These are phyloP conservation scores for Penicillium roqueforti DNA, from an alignment of 495 filamentous ascomycete genomes.

Conservation along the genomic window DNA sequence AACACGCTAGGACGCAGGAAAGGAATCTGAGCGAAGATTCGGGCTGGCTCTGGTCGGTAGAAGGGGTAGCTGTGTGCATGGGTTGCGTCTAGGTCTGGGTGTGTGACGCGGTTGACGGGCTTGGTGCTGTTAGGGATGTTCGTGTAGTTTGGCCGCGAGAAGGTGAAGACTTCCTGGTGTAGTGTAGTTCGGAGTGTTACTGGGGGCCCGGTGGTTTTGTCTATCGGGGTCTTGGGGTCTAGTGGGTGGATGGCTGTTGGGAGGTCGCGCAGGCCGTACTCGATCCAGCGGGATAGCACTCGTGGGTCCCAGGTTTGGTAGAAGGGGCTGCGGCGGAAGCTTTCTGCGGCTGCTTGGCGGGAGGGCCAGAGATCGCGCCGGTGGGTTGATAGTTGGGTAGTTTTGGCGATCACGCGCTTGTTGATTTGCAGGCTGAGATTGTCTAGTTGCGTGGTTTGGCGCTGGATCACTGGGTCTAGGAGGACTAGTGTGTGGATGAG, in stretches of 20 bases:
- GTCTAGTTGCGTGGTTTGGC: slow-evolving; percentile 42
- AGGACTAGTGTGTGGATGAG: slow-evolving; percentile 73
- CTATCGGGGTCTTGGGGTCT: slow-evolving; percentile 11
- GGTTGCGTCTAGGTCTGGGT: slow-evolving; percentile 44
- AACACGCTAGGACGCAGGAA: slow-evolving; percentile 72
- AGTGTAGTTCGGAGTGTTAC: slow-evolving; percentile 57
- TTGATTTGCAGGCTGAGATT: slow-evolving; percentile 18
- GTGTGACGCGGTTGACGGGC: slow-evolving; percentile 39
- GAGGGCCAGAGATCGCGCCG: slow-evolving; percentile 71
- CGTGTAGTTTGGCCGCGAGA: slow-evolving; percentile 51
- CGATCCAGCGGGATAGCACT: slow-evolving; percentile 60
- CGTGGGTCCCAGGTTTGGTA: slow-evolving; percentile 73
- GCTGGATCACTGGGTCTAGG: slow-evolving; percentile 75
- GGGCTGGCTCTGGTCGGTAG: slow-evolving; percentile 68
- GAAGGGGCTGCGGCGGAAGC: slow-evolving; percentile 59
- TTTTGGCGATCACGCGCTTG: slow-evolving; percentile 31
- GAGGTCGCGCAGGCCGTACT: slow-evolving; percentile 60
- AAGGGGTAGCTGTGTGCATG: slow-evolving; percentile 52
- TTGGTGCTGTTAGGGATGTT: slow-evolving; percentile 31
- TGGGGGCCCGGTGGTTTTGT: slow-evolving; percentile 34
- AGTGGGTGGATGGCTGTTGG: slow-evolving; percentile 57
- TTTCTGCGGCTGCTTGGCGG: slow-evolving; percentile 53
- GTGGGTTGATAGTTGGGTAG: slow-evolving; percentile 53
- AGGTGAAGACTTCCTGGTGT: slow-evolving; percentile 61
- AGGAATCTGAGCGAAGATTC: slow-evolving; percentile 60